Base-by-base conservation (phyloP, 2,329 filamentous ascomycete genomes). In the Sphaerostilbella broomeana region DNA sequence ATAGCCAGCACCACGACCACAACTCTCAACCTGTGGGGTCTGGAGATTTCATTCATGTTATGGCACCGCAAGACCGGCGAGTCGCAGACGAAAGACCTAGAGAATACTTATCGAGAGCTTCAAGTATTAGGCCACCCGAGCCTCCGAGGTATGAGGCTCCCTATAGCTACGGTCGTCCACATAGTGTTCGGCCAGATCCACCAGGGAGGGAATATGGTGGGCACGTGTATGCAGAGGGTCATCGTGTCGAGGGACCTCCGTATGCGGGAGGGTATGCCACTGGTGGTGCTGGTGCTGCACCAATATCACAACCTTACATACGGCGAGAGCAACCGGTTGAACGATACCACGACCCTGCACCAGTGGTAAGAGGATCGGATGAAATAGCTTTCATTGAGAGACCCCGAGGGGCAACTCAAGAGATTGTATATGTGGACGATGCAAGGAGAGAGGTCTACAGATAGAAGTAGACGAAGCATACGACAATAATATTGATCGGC, bases 1-100 rank as follows among this genome's bases (percentile, higher is more conserved):
- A 68, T 19, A 77, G 75, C 45, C 70, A 72, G 12, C 70, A 74
- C 46, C 65, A 75, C 39, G 79, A 82, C 47, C 75, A 77, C 47
- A 72, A 76, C 4, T 60, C 61, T 46, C 74, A 69, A 25, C 74
- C 69, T 9, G 59, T 67, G 43, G 57, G 53, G 3, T 58, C 64
- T 3, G 56, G 56, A 22, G 72, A 73, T 8, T 75, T 72, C 47
- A 54, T 71, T 16, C 67, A 69, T 36, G 59, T 71, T n/a, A 63
- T 72, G 47, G 55, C 56, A 9, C 55, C 59, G n/a, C 50, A 58
- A 6, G 66, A 67, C 16, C 58, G 64, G 32, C 59, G 64, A 27
- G 54, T 63, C 38, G 53, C 65, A 17, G 69, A 74, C 19, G 72
- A 72, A 13, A 47, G 61, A 2, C 62, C 72, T 3, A 64, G 70